Evolutionary conservation across 176 grass and related monocot genomes (phyloP).

Genomic region (Pontederia paniculata): DNA sequence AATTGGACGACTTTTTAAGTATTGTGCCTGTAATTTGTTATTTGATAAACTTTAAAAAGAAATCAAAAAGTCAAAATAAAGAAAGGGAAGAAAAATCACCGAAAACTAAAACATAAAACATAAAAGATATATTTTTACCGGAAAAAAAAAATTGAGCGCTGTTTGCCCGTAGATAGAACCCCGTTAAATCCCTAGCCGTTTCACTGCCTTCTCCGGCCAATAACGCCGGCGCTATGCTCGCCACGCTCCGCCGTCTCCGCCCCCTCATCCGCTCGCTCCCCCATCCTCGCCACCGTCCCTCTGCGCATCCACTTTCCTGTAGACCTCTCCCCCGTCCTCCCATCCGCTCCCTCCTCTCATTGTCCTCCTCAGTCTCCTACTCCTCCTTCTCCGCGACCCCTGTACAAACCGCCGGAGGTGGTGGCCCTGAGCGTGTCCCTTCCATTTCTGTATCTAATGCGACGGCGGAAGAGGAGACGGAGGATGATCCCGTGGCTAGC

Average conservation of each 20-base stretch:
- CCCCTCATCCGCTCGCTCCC: constrained; percentile 24
- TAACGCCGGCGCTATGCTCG: constrained; percentile 36
- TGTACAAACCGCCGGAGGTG: background rate
- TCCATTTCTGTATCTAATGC: background rate
- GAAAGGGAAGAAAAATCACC: too few relatives aligned
- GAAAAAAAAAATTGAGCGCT: too few relatives aligned
- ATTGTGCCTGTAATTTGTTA: too few relatives aligned
- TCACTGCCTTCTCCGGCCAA: too few relatives aligned
- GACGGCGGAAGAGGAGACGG: constrained; percentile 10
- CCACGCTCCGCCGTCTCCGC: constrained; percentile 32
- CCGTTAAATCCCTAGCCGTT: too few relatives aligned
- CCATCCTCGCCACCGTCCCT: background rate
- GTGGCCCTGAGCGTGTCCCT: constrained; percentile 9
- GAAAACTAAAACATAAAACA: too few relatives aligned
- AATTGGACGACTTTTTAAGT: too few relatives aligned
- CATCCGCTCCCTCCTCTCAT: background rate
- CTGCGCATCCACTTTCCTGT: constrained; percentile 5
- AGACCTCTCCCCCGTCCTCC: background rate
- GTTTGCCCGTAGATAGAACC: too few relatives aligned
- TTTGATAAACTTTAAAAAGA: too few relatives aligned
- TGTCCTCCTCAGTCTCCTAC: constrained; percentile 11
- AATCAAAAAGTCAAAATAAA: too few relatives aligned
- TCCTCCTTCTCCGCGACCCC: constrained; percentile 21
- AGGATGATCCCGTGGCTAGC: constrained; percentile 7
- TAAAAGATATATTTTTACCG: too few relatives aligned